Base-by-base conservation (phyloP, 306 rosid species). In the Cicer yamashitae region DNA sequence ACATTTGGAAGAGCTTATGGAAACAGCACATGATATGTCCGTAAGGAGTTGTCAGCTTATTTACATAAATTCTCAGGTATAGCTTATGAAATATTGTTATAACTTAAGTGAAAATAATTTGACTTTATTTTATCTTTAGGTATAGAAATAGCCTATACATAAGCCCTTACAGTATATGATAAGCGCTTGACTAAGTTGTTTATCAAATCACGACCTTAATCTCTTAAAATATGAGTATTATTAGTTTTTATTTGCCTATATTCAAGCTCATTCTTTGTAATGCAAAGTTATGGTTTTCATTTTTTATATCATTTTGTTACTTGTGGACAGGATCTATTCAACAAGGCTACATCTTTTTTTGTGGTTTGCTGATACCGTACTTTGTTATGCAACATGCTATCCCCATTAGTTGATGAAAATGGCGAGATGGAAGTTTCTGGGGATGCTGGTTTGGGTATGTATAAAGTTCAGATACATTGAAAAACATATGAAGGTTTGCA, bases 401-500 rank as follows among this genome's bases (percentile, higher is more conserved):
- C 81, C 14, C 74, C 17, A 64, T 61, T 81, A 72, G 82, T 69
- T 13, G 85, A 78, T 78, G 70, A 12, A 40, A 73, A 41, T 71
- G 83, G 44, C 15, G 50, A 15, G 6, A 41, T 77, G 18, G 45
- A 60, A 60, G 66, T 6, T 60, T 60, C 75, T 14, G 77, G 48
- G 25, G 79, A 69, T 73, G 83, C 38, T 30, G 83, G 59, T 73
- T 75, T 79, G 45, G 70, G 64, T 54, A 73, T 37, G 13, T 17
- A 40, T 73, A 83, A 76, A 63, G 78, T 13, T 77, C 77, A 67
- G 56, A 40, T 76, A 25, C 51, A 60, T 75, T 79, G 74, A 72
- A 86, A 83, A 78, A 78, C 84, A 37, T 57, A 73, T 34, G 77
- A 71, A 69, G 82, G 87, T 79, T 72, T 78, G 81, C 20, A 50